A percentile compares a stretch with the other conserved stretches of the same genome.
Evolutionary conservation across 225 moss, liverwort and hornwort species (phyloP).

Genomic region (Physcomitrellopsis africana): DNA sequence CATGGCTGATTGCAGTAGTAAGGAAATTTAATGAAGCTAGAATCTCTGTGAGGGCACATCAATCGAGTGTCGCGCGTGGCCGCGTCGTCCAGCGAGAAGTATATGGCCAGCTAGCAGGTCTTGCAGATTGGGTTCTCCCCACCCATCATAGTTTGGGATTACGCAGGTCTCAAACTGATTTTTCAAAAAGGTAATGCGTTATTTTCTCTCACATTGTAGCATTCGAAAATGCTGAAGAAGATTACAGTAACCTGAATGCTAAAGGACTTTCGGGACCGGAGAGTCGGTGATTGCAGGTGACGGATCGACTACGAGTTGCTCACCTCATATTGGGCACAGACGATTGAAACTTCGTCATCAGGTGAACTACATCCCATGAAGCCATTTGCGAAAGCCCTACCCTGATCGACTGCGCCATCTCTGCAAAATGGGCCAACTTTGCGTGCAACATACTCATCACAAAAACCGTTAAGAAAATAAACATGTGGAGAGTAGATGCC

Average conservation of each 20-base stretch:
- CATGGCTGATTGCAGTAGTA: conserved; percentile 12
- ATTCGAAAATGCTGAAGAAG: too few relatives aligned
- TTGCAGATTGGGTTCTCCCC: conserved; percentile 71
- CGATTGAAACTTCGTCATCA: conserved; percentile 71
- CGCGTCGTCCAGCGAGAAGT: conserved; percentile 61
- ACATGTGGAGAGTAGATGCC: conserved; percentile 67
- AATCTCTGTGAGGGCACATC: conserved; percentile 72
- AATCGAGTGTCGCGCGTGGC: conserved; percentile 63
- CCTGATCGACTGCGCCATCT: conserved; percentile 59
- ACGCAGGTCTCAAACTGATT: conserved; percentile 55
- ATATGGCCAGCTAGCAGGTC: conserved; percentile 69
- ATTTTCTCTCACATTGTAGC: not conserved
- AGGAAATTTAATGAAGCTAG: conserved; percentile 64
- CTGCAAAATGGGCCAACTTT: conserved; percentile 52
- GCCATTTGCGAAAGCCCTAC: conserved; percentile 78
- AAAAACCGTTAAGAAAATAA: conserved; percentile 56
- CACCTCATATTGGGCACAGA: conserved; percentile 65
- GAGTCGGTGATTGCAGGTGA: conserved; percentile 48
- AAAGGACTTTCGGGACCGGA: too few relatives aligned
- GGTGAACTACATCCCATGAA: conserved; percentile 66
- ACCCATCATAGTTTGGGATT: conserved; percentile 73
- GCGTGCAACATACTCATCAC: conserved; percentile 57
- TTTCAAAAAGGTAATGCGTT: conserved; percentile 52
- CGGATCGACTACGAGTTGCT: conserved; percentile 70
- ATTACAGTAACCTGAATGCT: too few relatives aligned